phyloP scores from a whole-genome alignment of 2,329 filamentous ascomycete species.

The Trematosphaeria pertusa region DNA sequence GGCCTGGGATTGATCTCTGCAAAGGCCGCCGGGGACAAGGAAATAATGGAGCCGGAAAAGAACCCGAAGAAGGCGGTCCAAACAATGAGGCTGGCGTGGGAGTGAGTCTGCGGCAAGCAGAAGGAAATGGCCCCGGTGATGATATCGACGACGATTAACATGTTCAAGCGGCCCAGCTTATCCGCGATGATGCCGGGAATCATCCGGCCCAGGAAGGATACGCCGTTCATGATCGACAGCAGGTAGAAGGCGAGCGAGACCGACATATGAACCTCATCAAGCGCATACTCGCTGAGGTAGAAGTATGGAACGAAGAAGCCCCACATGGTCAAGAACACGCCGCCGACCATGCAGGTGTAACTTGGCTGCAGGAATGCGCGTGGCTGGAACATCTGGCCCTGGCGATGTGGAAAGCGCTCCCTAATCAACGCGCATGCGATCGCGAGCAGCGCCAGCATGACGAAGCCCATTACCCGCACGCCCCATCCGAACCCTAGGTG shows the following conservation, averaged over 20 bases:
- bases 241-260: constrained; percentile 49
- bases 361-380: constrained; percentile 29
- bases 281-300: constrained; percentile 44
- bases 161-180: constrained; percentile 5
- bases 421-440: constrained; percentile 34
- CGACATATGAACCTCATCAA: constrained; percentile 27
- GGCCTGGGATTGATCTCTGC: constrained; percentile 54
- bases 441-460: constrained; percentile 33
- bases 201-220: constrained; percentile 2
- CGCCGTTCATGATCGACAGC: constrained; percentile 24
- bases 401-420: constrained; percentile 46
- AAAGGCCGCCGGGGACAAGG: constrained; percentile 52
- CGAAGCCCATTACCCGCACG: constrained; percentile 63
- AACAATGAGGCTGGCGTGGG: not conserved
- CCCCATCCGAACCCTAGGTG: constrained; percentile 70
- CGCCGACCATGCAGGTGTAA: constrained; percentile 34
- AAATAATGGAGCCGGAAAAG: constrained; percentile 57
- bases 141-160: not conserved
- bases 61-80: not conserved
- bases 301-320: constrained; percentile 48
- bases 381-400: constrained; percentile 40
- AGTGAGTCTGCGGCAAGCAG: not conserved
- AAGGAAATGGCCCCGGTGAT: not conserved
- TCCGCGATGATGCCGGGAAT: constrained; percentile 5
- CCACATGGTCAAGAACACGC: constrained; percentile 28